phyloP scores from a whole-genome alignment of 2,329 filamentous ascomycete genomes.

The Polychaeton citri region DNA sequence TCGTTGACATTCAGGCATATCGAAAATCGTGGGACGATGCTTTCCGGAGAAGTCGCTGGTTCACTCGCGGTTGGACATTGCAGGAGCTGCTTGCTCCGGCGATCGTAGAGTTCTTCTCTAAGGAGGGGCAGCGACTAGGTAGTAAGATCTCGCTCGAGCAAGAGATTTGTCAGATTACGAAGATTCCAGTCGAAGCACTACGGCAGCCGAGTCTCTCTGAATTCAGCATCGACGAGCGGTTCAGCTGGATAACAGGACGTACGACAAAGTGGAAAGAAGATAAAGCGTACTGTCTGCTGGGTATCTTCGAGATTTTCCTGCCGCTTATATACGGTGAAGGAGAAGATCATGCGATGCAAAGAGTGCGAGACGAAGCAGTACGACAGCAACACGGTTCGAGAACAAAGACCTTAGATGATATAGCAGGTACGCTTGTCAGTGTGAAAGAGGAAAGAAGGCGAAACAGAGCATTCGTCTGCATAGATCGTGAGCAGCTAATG shows the following conservation, averaged over 20 bases:
- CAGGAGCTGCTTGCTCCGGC: neutral
- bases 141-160: neutral
- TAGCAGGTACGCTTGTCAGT: no score
- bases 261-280: conserved; percentile 22
- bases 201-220: neutral
- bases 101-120: neutral
- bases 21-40: neutral
- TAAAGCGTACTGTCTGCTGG: conserved; percentile 31
- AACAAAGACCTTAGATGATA: no score
- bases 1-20: neutral
- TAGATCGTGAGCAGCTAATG: no score
- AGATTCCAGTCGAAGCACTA: neutral
- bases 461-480: no score
- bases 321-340: conserved; percentile 29
- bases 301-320: conserved; percentile 32
- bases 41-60: neutral
- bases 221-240: conserved; percentile 8
- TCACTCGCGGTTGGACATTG: no score
- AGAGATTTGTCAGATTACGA: neutral
- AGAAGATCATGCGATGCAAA: no score
- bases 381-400: no score
- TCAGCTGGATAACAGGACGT: conserved; percentile 5
- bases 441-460: no score
- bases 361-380: no score
- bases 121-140: neutral